Percentiles rank a stretch among this genome's conserved stretches.
Evolutionary conservation across 441 rosid genomes (phyloP).

Genomic region (California macrophylla): DNA sequence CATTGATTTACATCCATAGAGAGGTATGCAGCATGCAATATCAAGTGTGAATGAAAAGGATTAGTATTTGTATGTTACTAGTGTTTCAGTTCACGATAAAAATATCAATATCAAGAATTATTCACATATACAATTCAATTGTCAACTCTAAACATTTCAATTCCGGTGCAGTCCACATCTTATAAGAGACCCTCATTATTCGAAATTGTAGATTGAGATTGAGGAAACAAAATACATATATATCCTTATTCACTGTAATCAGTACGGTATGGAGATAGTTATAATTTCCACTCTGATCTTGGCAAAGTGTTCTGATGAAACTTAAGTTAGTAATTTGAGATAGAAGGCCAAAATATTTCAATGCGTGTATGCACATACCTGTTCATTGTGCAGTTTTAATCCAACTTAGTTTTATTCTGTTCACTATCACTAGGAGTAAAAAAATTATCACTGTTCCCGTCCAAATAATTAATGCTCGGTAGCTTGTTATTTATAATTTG

Average conservation of each 20-base stretch:
- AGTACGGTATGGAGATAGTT: no score
- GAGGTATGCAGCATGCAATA: neutral
- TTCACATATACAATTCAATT: neutral
- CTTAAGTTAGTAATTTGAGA: neutral
- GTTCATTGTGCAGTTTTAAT: neutral
- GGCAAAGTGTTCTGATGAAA: no score
- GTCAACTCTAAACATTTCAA: neutral
- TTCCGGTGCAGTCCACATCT: no score
- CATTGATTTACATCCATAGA: neutral
- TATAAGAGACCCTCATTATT: no score
- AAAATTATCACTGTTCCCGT: neutral
- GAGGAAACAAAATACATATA: no score
- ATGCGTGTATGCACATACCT: neutral
- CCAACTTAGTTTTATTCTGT: neutral
- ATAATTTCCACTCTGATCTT: neutral
- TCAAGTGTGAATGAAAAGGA: neutral
- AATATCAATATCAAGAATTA: constrained; percentile 1
- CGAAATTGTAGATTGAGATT: no score
- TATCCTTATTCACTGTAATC: no score
- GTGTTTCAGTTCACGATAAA: neutral
- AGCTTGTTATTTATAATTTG: neutral
- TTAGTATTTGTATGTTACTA: neutral
- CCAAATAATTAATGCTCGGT: neutral
- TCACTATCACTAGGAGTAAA: neutral
- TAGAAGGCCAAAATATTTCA: neutral